A percentile compares a stretch with the other conserved stretches of the same genome.
phyloP scores from a whole-genome alignment of 2,329 filamentous ascomycete species.

The Chalaropsis thielavioides region DNA sequence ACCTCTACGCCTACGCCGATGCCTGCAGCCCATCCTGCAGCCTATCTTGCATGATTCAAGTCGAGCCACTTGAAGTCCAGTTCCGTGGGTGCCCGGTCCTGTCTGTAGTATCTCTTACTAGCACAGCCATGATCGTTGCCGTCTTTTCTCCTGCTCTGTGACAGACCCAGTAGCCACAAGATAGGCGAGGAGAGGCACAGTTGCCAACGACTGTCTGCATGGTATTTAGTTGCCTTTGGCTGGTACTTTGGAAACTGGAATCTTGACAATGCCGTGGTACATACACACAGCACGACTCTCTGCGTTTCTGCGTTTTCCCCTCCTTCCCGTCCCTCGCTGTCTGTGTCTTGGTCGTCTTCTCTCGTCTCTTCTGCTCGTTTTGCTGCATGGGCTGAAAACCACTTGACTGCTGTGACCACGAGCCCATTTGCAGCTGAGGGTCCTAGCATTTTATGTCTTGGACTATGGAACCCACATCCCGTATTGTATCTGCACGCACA shows the following conservation, averaged over 20 bases:
- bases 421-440: neutral
- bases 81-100: neutral
- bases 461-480: neutral
- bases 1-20: neutral
- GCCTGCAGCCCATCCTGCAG: neutral
- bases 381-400: neutral
- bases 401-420: neutral
- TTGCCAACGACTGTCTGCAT: neutral
- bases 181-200: neutral
- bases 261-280: neutral
- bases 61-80: neutral
- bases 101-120: neutral
- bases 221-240: too few relatives aligned
- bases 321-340: neutral
- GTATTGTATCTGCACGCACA: neutral
- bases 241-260: neutral
- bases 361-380: neutral
- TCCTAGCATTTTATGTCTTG: neutral
- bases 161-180: neutral
- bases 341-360: neutral
- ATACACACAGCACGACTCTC: neutral
- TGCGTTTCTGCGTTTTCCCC: neutral
- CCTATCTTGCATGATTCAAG: neutral
- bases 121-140: too few relatives aligned
- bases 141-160: neutral